Evolutionary conservation across 768 basidiomycete species (phyloP), one percentile per base, ranked within the genome.

Genomic region (Mrakia frigida): DNA sequence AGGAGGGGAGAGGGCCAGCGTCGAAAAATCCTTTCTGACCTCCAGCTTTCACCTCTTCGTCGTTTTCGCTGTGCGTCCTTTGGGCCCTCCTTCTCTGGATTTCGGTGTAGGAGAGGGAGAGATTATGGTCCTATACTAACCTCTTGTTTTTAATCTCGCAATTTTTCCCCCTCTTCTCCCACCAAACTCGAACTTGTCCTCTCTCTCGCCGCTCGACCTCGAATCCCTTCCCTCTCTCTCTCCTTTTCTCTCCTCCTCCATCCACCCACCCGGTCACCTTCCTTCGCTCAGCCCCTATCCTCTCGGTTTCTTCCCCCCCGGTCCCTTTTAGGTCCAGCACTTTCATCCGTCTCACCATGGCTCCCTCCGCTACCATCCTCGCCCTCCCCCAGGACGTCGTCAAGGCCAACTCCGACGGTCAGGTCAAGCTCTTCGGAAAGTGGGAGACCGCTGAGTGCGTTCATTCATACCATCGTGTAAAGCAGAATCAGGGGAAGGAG

Each of bases 371-470:
- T 43, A 78, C 77, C 71, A 65, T 80, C 77, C 72, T 79, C 68
- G 79, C 83, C 76, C 79, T 84, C 53, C 83, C 84, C 67, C 76
- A 78, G 74, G 83, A 84, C 77, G 83, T 84, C 46, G 81, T 81
- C 73, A 84, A 84, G 79, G 83, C 85, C 79, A 83, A 84, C 76
- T 82, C 84, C 80, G 84, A 84, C 80, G 84, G 83, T 67, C 81
- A 82, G 77, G 89, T 98, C 83, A 97, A 96, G 86, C 90, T 99
- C 79, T 99, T 99, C 84, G 94, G 94, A 83, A 95, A 95, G 87
- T 99, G 97, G 97, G 95, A 98, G 75, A 92, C 94, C 79, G 90
- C 93, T 83, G 94, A 94, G 95, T 97, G 88, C 85, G 93, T 88
- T 41, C 75, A 69, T 72, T 23, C 7, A 25, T 75, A 60, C 73